Conservation (phyloP, 2,329 filamentous ascomycete species). For the Arthrobotrys sphaeroides region DNA sequence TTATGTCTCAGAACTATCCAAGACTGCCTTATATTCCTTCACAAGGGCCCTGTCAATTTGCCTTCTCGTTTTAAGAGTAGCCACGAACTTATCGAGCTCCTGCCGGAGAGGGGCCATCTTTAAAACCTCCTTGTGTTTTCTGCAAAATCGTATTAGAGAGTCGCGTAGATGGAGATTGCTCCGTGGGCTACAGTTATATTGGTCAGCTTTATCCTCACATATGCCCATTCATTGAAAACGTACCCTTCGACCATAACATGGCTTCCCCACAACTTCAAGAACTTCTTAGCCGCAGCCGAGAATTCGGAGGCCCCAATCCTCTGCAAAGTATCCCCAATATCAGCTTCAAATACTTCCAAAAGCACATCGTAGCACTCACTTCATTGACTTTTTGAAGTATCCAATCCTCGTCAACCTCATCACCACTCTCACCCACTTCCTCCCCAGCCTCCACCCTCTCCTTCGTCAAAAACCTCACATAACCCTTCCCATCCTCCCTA, state of each 20-base stretch:
- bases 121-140: slow-evolving; percentile 11
- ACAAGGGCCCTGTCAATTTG: neutral
- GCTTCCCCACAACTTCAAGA: slow-evolving; percentile 24
- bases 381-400: neutral
- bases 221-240: neutral
- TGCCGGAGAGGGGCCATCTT: neutral
- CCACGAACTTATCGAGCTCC: slow-evolving; percentile 16
- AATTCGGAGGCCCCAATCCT: slow-evolving; percentile 1
- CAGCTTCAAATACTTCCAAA: neutral
- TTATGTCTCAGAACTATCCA: neutral
- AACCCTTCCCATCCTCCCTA: slow-evolving; percentile 83
- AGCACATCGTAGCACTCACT: neutral
- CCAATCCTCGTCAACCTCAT: slow-evolving; percentile 29
- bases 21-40: neutral
- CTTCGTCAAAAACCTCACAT: slow-evolving; percentile 23
- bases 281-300: neutral
- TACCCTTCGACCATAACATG: slow-evolving; percentile 32
- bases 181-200: slow-evolving; percentile 7
- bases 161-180: slow-evolving; percentile 29
- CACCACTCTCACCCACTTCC: slow-evolving; percentile 22
- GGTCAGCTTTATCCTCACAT: neutral
- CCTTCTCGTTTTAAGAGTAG: neutral
- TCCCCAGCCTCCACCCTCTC: slow-evolving; percentile 1
- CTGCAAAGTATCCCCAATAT: neutral
- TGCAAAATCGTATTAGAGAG: slow-evolving; percentile 35